Evolutionary conservation across 306 rosid genomes (phyloP), one percentile per base, ranked within the genome.

Genomic region (Gastrolobium villosum): DNA sequence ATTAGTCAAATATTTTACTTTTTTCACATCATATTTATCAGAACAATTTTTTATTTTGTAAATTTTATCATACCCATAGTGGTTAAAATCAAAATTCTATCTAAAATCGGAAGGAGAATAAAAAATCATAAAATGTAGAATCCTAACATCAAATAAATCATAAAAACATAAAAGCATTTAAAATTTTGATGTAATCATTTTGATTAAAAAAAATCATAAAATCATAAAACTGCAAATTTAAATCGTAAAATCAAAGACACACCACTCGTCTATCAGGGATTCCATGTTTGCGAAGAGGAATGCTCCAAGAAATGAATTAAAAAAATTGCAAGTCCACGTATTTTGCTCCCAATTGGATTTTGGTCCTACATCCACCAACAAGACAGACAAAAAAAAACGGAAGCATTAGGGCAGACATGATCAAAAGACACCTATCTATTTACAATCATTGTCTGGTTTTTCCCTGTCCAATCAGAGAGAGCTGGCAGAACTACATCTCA

Each of bases 391-490:
- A 28, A 67, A 67, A 41, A 32, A 6, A 35, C 8, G 10, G 37
- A 13, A 35, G 15, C 13, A 31, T 39, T 4, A 7, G 32, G 39
- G 10, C 36, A 43, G 41, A 65, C 65, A 76, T 53, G 10, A 77
- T 66, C 78, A 15, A 5, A 40, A 20, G 57, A 50, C 52, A n/a
- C n/a, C n/a, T n/a, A n/a, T n/a, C 63, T 41, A 7, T 82, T 71
- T 85, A 90, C 82, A 84, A 72, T 13, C 15, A 46, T 44, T 7
- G 67, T 79, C 62, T 65, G 26, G n/a, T n/a, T 20, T 56, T 67
- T 28, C 78, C 52, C 67, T 65, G 64, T 15, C 84, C 86, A 85
- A 32, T 35, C 52, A 64, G 41, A 80, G 77, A 64, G 41, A 80
- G 77, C 73, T 61, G 76, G 77, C 60, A 70, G 70, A 85, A 26